Conservation (phyloP, 2,329 filamentous ascomycete genomes). For the Gnomoniopsis sp. region DNA sequence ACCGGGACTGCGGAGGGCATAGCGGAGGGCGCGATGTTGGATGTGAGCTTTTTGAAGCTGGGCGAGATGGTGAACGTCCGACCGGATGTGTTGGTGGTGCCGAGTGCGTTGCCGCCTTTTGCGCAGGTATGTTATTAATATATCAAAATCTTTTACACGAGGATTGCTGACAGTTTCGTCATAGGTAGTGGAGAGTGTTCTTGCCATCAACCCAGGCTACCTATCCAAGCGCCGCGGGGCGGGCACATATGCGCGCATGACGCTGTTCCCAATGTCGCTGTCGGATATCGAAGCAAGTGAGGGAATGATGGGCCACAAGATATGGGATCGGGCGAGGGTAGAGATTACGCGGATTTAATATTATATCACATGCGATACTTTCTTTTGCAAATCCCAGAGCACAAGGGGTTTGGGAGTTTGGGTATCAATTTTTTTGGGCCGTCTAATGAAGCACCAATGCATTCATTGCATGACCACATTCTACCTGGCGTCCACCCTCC, state of each 20-base stretch:
- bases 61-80: conserved; percentile 85
- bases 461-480: background rate
- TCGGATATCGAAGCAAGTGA: conserved; percentile 55
- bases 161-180: conserved; percentile 12
- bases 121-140: conserved; percentile 63
- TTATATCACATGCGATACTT: background rate
- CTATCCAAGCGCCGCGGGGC: conserved; percentile 80
- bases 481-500: conserved; percentile 47
- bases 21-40: conserved; percentile 73
- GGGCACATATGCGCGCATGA: conserved; percentile 82
- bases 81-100: conserved; percentile 80
- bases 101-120: conserved; percentile 81
- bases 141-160: background rate
- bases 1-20: conserved; percentile 57
- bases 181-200: conserved; percentile 84
- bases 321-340: conserved; percentile 80
- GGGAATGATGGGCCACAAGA: conserved; percentile 64
- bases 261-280: conserved; percentile 62
- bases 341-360: conserved; percentile 75
- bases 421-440: conserved; percentile 18
- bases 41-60: conserved; percentile 79
- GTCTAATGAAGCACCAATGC: background rate
- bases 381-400: background rate
- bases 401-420: conserved; percentile 5
- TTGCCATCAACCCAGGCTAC: conserved; percentile 87